A percentile compares a stretch with the other conserved stretches of the same genome.
Conservation (phyloP, 2,329 filamentous ascomycete genomes). For the Colletotrichum musicola region DNA sequence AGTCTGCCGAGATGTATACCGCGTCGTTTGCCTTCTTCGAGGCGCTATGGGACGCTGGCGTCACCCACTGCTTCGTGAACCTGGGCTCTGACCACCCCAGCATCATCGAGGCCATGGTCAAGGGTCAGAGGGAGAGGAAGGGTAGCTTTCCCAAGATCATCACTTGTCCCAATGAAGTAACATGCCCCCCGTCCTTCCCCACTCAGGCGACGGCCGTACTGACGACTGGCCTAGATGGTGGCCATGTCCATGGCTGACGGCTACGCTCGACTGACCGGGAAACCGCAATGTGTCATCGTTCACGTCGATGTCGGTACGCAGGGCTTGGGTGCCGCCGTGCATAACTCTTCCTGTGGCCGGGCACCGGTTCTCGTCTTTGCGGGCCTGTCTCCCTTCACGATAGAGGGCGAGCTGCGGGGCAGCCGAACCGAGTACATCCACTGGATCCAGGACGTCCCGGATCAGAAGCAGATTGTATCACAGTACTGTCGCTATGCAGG, state of each 20-base stretch:
- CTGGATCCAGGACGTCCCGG: slow-evolving; percentile 82
- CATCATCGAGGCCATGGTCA: slow-evolving; percentile 80
- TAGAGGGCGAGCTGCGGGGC: slow-evolving; percentile 78
- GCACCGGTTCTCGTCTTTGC: slow-evolving; percentile 80
- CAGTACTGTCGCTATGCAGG: slow-evolving; percentile 85
- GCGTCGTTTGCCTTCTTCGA: slow-evolving; percentile 87
- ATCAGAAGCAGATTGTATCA: slow-evolving; percentile 79
- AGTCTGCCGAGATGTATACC: slow-evolving; percentile 68
- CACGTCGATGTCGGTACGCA: slow-evolving; percentile 83
- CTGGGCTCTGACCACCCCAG: slow-evolving; percentile 75
- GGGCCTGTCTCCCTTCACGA: slow-evolving; percentile 77
- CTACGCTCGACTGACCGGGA: slow-evolving; percentile 75
- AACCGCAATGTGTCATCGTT: slow-evolving; percentile 78
- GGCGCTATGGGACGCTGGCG: slow-evolving; percentile 78
- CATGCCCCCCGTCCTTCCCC: not conserved
- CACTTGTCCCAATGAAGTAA: slow-evolving; percentile 80
- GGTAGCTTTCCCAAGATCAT: slow-evolving; percentile 75
- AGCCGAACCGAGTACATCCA: slow-evolving; percentile 81
- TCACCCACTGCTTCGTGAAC: slow-evolving; percentile 72
- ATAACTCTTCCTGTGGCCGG: slow-evolving; percentile 78
- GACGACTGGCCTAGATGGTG: slow-evolving; percentile 69
- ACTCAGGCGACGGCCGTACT: not conserved
- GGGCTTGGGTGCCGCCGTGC: slow-evolving; percentile 77
- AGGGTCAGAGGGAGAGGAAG: slow-evolving; percentile 74
- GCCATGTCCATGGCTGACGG: slow-evolving; percentile 83